A percentile compares a stretch with the other conserved stretches of the same genome.
Evolutionary conservation across 2,329 filamentous ascomycete species (phyloP).

Genomic region (Neonectria hederae): DNA sequence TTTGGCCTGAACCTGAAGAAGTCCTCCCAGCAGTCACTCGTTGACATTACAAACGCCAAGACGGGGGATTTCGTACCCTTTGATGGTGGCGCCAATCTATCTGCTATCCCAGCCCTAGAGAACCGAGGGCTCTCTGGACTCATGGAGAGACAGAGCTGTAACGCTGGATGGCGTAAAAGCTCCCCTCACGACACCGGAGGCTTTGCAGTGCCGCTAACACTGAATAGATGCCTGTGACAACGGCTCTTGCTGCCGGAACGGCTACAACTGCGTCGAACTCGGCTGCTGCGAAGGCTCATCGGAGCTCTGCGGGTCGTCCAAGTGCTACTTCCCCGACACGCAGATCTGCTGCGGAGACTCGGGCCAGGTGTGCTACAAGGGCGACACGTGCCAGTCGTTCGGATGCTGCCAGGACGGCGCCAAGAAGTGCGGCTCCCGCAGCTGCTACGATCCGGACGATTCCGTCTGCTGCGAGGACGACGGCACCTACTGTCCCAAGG

Average conservation of each 20-base stretch:
- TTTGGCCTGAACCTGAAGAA: background rate
- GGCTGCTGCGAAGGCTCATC: conserved; percentile 1
- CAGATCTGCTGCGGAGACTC: background rate
- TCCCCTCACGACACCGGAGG: too few relatives aligned
- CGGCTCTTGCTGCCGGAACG: background rate
- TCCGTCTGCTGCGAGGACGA: background rate
- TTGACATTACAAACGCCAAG: background rate
- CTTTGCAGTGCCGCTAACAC: background rate
- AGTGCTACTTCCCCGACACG: background rate
- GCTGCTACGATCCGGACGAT: conserved; percentile 1
- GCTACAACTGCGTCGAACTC: background rate
- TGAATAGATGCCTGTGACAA: background rate
- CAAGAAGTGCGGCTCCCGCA: background rate
- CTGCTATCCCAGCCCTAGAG: background rate
- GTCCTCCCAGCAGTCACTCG: background rate
- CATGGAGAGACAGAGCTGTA: background rate
- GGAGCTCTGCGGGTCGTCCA: background rate
- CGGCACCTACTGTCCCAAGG: background rate
- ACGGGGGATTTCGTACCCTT: background rate
- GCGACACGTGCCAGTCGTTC: background rate
- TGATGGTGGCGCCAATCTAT: background rate
- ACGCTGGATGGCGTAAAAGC: background rate
- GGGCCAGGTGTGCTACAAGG: background rate
- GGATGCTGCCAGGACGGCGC: background rate
- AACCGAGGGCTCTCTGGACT: background rate